Conservation (phyloP, 495 filamentous ascomycete genomes). For the Penicillium desertorum region DNA sequence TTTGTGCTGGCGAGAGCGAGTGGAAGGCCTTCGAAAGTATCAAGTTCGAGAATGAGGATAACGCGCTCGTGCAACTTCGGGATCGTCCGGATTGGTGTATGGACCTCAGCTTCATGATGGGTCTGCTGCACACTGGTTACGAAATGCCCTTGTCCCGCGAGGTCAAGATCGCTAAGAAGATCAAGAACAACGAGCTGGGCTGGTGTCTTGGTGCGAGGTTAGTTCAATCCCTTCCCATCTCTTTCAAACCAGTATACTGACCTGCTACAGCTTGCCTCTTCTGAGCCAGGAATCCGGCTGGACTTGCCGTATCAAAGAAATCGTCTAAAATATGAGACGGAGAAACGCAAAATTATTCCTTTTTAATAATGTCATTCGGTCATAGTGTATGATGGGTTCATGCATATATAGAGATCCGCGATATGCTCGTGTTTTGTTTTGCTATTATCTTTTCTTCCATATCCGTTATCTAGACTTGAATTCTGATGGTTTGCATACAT, state of each 20-base stretch:
- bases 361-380: slow-evolving; percentile 29
- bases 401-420: slow-evolving; percentile 35
- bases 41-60: slow-evolving; percentile 65
- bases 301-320: slow-evolving; percentile 69
- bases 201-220: slow-evolving; percentile 98
- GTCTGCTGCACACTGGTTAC: slow-evolving; percentile 90
- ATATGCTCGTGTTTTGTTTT: slow-evolving; percentile 17
- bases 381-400: slow-evolving; percentile 32
- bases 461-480: slow-evolving; percentile 25
- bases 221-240: slow-evolving; percentile 15
- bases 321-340: slow-evolving; percentile 41
- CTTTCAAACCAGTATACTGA: slow-evolving; percentile 29
- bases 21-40: slow-evolving; percentile 80
- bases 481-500: slow-evolving; percentile 12
- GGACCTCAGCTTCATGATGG: slow-evolving; percentile 94
- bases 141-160: slow-evolving; percentile 96
- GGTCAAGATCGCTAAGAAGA: slow-evolving; percentile 97
- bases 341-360: slow-evolving; percentile 23
- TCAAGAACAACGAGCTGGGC: slow-evolving; percentile 92
- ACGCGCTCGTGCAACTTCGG: slow-evolving; percentile 68
- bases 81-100: slow-evolving; percentile 87
- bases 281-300: slow-evolving; percentile 72
- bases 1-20: slow-evolving; percentile 72
- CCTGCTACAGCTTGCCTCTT: slow-evolving; percentile 62
- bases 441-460: slow-evolving; percentile 8